Conservation (phyloP, 495 filamentous ascomycete species). For the Aspergillus avenaceus region DNA sequence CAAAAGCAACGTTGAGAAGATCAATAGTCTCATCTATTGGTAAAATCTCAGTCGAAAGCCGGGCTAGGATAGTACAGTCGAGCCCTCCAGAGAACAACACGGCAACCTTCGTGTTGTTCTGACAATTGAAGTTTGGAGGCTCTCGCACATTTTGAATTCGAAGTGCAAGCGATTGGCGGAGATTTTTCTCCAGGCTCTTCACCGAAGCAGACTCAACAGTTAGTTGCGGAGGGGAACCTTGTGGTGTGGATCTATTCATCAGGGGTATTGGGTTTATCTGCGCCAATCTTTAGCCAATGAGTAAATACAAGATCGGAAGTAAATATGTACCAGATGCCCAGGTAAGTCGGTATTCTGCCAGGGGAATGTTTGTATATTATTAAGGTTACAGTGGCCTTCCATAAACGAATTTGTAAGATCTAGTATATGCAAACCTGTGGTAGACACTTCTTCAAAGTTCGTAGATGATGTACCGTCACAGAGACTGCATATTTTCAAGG, state of each 20-base stretch:
- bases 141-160: slow-evolving; percentile 66
- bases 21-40: slow-evolving; percentile 68
- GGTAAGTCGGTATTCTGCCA: slow-evolving; percentile 23
- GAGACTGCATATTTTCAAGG: slow-evolving; percentile 71
- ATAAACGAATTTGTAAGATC: slow-evolving; percentile 39
- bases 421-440: slow-evolving; percentile 70
- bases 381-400: slow-evolving; percentile 8
- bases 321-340: slow-evolving; percentile 37
- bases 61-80: slow-evolving; percentile 85
- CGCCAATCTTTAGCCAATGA: not conserved
- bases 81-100: slow-evolving; percentile 93
- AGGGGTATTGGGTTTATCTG: slow-evolving; percentile 57
- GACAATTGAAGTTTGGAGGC: slow-evolving; percentile 33
- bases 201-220: slow-evolving; percentile 51
- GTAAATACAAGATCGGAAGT: not conserved
- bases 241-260: slow-evolving; percentile 56
- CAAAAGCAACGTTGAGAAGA: slow-evolving; percentile 92
- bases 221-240: slow-evolving; percentile 30
- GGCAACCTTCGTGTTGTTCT: slow-evolving; percentile 54
- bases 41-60: slow-evolving; percentile 75
- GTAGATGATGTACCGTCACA: slow-evolving; percentile 48
- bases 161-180: slow-evolving; percentile 60
- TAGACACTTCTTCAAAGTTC: slow-evolving; percentile 75
- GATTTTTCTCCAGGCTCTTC: slow-evolving; percentile 48
- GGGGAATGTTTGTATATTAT: slow-evolving; percentile 29